Conservation (phyloP, 2,329 filamentous ascomycete genomes). For the Fusarium paranaense region DNA sequence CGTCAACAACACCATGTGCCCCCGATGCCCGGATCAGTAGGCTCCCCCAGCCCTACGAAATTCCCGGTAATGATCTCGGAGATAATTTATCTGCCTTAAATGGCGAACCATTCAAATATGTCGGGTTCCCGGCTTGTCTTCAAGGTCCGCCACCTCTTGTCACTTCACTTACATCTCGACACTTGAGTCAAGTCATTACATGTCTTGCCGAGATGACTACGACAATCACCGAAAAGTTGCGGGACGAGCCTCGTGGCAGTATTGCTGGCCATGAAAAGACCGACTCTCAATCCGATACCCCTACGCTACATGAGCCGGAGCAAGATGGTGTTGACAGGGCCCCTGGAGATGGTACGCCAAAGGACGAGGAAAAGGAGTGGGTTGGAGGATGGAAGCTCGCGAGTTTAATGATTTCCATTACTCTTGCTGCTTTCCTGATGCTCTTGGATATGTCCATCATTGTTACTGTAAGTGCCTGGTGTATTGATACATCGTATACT, state of each 20-base stretch:
- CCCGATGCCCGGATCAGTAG: conserved; percentile 6
- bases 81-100: conserved; percentile 3
- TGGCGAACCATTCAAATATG: conserved; percentile 17
- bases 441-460: conserved; percentile 66
- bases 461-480: conserved; percentile 54
- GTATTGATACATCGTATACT: neutral
- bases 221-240: neutral
- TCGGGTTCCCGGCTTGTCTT: conserved; percentile 10
- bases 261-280: conserved; percentile 10
- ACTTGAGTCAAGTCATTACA: neutral
- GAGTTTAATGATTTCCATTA: conserved; percentile 52
- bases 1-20: conserved; percentile 28
- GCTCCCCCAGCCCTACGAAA: conserved; percentile 16
- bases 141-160: neutral
- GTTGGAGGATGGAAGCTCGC: conserved; percentile 47
- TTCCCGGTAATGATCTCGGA: conserved; percentile 7
- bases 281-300: conserved; percentile 20
- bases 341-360: conserved; percentile 4
- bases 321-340: conserved; percentile 14
- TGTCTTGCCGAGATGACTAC: conserved; percentile 9
- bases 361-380: conserved; percentile 32
- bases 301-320: conserved; percentile 33
- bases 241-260: neutral
- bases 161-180: neutral
- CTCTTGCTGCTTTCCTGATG: conserved; percentile 59